Conservation (phyloP, 768 basidiomycete species). For the Kwoniella europaea region DNA sequence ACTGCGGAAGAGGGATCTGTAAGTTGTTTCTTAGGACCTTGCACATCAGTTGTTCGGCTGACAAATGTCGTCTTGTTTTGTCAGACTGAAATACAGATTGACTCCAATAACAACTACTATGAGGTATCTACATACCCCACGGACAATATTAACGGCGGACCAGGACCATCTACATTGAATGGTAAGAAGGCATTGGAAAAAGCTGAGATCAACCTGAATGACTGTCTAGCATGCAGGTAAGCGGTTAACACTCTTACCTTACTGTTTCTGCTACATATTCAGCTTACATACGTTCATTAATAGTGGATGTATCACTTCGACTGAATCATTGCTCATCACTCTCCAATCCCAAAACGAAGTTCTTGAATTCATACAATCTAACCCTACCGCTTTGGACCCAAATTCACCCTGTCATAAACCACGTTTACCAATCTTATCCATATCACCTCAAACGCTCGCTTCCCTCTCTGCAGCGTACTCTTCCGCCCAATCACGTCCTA, state of each 20-base stretch:
- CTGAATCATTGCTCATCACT: conserved; percentile 94
- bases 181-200: conserved; percentile 73
- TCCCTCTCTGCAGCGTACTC: conserved; percentile 69
- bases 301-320: conserved; percentile 97
- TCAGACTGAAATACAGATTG: conserved; percentile 92
- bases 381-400: conserved; percentile 57
- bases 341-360: conserved; percentile 95
- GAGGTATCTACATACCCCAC: conserved; percentile 65
- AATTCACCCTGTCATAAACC: conserved; percentile 26
- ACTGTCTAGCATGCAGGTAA: conserved; percentile 96
- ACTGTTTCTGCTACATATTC: background rate
- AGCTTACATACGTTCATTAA: background rate
- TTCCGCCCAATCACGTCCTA: conserved; percentile 53
- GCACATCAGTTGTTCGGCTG: background rate
- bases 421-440: conserved; percentile 71
- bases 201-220: conserved; percentile 94
- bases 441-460: conserved; percentile 84
- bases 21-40: background rate
- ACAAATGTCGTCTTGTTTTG: background rate
- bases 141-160: conserved; percentile 14
- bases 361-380: conserved; percentile 68
- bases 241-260: conserved; percentile 42
- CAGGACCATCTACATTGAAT: conserved; percentile 39
- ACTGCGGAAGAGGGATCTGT: conserved; percentile 36
- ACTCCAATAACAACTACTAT: conserved; percentile 82